Conservation (phyloP, 192 early-diverging fungal species). For the Backusella tarrabulga region DNA sequence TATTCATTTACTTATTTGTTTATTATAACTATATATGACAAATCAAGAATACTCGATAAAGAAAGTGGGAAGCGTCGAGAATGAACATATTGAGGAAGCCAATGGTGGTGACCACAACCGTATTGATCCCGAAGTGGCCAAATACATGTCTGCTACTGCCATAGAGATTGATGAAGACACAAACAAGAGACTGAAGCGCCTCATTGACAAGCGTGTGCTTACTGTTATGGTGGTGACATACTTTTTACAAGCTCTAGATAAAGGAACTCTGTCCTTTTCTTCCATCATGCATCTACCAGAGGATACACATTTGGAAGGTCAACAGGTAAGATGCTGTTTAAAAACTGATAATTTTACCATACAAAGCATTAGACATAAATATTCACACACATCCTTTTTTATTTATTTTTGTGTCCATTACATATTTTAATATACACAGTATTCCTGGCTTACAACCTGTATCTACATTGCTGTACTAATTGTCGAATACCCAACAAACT, state of each 20-base stretch:
- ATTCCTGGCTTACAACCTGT: constrained; percentile 21
- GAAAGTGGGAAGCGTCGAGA: not conserved
- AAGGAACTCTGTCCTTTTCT: constrained; percentile 18
- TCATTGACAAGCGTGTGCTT: constrained; percentile 15
- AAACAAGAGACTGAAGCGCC: constrained; percentile 13
- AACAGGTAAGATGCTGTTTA: constrained; percentile 13
- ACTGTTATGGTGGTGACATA: constrained; percentile 16
- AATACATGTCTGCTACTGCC: constrained; percentile 6
- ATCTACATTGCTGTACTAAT: constrained; percentile 23
- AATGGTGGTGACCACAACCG: constrained; percentile 17
- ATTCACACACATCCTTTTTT: not conserved
- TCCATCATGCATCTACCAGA: constrained; percentile 19
- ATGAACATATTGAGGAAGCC: constrained; percentile 1
- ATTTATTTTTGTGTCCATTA: not conserved
- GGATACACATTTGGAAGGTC: constrained; percentile 4
- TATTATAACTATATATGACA: not conserved
- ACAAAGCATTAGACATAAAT: not conserved
- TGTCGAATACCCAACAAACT: constrained; percentile 17
- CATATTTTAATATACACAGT: constrained; percentile 1
- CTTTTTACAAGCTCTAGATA: constrained; percentile 22
- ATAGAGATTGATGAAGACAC: constrained; percentile 17
- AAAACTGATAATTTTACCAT: not conserved
- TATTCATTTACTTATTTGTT: not conserved
- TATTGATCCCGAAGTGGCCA: constrained; percentile 23
- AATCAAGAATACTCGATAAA: not conserved